phyloP scores from a whole-genome alignment of 495 filamentous ascomycete genomes.

The Penicillium cataractarum region DNA sequence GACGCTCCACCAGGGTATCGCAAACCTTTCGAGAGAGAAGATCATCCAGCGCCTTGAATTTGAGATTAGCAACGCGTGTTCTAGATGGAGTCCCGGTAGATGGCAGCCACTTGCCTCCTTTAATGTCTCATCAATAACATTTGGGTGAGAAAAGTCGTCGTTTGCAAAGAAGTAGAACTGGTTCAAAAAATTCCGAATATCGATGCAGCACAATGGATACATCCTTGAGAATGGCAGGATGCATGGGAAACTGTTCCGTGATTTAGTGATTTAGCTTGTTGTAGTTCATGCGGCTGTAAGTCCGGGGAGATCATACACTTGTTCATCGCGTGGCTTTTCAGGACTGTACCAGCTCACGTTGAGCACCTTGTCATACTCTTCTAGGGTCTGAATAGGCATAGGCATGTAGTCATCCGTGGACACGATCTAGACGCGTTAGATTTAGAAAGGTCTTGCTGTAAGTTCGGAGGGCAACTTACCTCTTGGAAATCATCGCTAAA shows the following conservation, averaged over 20 bases:
- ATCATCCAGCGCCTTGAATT: constrained; percentile 72
- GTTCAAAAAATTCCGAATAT: constrained; percentile 94
- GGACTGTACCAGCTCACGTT: constrained; percentile 92
- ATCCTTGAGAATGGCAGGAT: constrained; percentile 97
- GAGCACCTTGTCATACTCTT: constrained; percentile 93
- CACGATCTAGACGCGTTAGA: constrained; percentile 67
- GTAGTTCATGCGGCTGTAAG: background rate
- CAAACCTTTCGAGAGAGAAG: constrained; percentile 90
- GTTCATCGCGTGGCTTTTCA: constrained; percentile 72
- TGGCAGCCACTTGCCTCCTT: constrained; percentile 58
- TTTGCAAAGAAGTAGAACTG: constrained; percentile 96
- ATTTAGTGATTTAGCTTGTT: constrained; percentile 22
- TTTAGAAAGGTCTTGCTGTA: background rate
- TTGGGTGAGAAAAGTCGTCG: constrained; percentile 86
- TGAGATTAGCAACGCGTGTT: constrained; percentile 20
- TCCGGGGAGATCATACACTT: constrained; percentile 59
- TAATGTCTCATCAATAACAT: constrained; percentile 85
- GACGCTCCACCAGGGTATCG: constrained; percentile 81
- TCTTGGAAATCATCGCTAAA: constrained; percentile 95
- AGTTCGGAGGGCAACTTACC: constrained; percentile 41
- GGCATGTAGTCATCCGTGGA: constrained; percentile 99
- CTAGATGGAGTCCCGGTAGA: background rate
- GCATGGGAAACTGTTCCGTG: constrained; percentile 71
- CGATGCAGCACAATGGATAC: constrained; percentile 97
- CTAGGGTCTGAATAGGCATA: constrained; percentile 87